Conservation (phyloP, 2,329 filamentous ascomycete species). For the Paecilomyces formosus region DNA sequence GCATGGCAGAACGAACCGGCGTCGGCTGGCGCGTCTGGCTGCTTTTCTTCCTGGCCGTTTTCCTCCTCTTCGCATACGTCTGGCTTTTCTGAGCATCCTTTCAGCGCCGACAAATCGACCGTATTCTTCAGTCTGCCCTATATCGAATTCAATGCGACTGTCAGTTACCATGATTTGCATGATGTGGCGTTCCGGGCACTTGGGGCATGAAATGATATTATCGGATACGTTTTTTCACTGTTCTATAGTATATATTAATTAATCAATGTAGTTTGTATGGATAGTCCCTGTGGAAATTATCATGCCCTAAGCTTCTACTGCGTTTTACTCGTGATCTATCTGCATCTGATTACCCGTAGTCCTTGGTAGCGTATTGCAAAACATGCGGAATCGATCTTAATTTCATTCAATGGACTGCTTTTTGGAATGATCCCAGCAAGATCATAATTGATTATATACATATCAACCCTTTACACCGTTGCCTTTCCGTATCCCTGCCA, state of each 20-base stretch:
- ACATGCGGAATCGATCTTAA: too few relatives aligned
- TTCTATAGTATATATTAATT: neutral
- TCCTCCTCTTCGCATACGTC: slow-evolving; percentile 80
- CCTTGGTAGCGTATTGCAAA: too few relatives aligned
- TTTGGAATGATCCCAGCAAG: neutral
- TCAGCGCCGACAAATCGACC: too few relatives aligned
- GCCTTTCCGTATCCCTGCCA: neutral
- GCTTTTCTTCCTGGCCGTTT: slow-evolving; percentile 75
- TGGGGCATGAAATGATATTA: neutral
- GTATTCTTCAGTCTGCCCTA: too few relatives aligned
- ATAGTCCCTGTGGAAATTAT: neutral
- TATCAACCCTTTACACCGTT: neutral
- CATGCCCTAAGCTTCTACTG: too few relatives aligned
- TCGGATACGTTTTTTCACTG: neutral
- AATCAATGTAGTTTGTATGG: neutral
- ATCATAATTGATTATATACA: neutral
- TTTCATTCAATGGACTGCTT: neutral
- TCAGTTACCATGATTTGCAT: neutral
- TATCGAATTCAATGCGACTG: neutral
- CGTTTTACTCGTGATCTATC: too few relatives aligned
- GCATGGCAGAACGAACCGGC: slow-evolving; percentile 93
- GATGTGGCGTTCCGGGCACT: neutral
- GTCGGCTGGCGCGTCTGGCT: slow-evolving; percentile 95
- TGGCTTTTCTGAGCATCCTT: slow-evolving; percentile 63
- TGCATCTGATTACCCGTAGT: too few relatives aligned